Conservation (phyloP, 495 filamentous ascomycete species). For the Tuber umbilicatum region DNA sequence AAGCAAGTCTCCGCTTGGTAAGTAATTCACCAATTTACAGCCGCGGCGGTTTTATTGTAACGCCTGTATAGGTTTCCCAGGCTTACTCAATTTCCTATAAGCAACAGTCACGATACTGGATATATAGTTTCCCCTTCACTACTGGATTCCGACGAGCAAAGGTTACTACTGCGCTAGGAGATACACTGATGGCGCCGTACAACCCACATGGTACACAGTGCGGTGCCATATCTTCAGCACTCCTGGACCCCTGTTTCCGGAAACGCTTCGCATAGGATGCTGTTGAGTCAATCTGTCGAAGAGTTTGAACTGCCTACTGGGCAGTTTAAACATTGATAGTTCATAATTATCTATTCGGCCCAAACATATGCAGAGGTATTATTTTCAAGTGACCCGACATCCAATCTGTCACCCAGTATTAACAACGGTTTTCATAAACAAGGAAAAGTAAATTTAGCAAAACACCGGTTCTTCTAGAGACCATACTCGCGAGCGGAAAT, state of each 20-base stretch:
- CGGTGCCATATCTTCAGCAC: background rate
- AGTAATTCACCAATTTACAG: no score
- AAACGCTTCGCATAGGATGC: background rate
- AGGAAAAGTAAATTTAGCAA: background rate
- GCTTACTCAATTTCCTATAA: background rate
- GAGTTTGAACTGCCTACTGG: background rate
- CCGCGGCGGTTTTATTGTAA: background rate
- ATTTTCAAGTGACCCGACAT: background rate
- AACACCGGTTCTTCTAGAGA: background rate
- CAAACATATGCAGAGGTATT: background rate
- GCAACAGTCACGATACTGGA: background rate
- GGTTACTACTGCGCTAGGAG: background rate
- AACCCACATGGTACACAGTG: background rate
- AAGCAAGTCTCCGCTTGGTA: background rate
- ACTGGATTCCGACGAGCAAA: background rate
- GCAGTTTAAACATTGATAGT: background rate
- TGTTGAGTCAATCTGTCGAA: background rate
- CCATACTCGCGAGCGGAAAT: background rate
- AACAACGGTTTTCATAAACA: background rate
- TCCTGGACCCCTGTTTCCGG: background rate
- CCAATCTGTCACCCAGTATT: background rate
- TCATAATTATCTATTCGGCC: background rate
- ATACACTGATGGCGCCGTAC: background rate
- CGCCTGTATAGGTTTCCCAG: background rate
- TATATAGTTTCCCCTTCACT: background rate